Conservation (phyloP, 257 asterid genomes). For the Jacaranda copaia region DNA sequence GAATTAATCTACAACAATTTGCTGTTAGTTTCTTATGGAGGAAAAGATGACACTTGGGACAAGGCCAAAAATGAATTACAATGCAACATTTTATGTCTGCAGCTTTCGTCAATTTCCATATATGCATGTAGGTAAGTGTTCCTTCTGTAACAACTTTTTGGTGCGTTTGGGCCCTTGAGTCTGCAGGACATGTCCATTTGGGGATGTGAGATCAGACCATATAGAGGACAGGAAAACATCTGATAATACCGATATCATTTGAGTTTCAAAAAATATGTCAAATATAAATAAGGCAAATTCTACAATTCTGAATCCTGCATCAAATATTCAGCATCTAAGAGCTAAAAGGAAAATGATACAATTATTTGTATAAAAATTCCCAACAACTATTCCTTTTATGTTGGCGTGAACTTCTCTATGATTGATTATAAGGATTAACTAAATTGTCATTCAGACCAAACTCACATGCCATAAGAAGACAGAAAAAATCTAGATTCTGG, state of each 20-base stretch:
- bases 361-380: constrained; percentile 5
- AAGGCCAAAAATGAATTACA: constrained; percentile 8
- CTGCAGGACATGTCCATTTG: constrained; percentile 13
- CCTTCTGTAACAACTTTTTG: background rate
- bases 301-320: background rate
- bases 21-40: background rate
- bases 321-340: constrained; percentile 31
- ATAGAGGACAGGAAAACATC: constrained; percentile 17
- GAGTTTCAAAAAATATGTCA: constrained; percentile 8
- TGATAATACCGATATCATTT: constrained; percentile 12
- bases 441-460: constrained; percentile 23
- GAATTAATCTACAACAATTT: background rate
- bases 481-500: background rate
- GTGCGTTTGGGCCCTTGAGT: constrained; percentile 14
- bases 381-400: background rate
- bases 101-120: constrained; percentile 19
- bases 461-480: background rate
- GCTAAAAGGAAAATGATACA: constrained; percentile 29
- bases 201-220: background rate
- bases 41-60: constrained; percentile 16
- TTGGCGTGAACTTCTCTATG: constrained; percentile 3
- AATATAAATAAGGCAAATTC: constrained; percentile 10
- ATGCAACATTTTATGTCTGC: background rate
- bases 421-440: constrained; percentile 14
- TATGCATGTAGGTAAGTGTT: constrained; percentile 18